Percentiles rank a stretch among this genome's conserved stretches.
Conservation (phyloP, 495 filamentous ascomycete species). For the Pyrenula massariospora region DNA sequence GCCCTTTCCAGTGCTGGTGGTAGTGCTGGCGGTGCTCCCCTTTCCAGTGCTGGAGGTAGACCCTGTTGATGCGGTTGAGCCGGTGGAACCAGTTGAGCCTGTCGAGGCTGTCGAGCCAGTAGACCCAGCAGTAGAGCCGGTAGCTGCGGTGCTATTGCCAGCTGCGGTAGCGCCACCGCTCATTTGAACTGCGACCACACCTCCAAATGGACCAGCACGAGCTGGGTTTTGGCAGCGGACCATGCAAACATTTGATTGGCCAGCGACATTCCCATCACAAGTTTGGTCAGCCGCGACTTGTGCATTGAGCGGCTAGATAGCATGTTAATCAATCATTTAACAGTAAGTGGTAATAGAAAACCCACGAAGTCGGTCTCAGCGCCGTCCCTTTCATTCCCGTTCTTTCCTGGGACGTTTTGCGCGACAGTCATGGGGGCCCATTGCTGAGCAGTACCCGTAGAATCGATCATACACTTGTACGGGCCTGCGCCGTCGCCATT, state of each 20-base stretch:
- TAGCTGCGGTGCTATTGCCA: neutral
- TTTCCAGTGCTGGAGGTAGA: neutral
- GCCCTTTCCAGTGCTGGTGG: neutral
- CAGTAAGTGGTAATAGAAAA: neutral
- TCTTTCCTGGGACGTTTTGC: conserved; percentile 20
- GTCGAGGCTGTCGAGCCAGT: neutral
- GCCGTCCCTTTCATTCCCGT: conserved; percentile 14
- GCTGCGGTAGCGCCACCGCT: neutral
- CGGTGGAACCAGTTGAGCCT: neutral
- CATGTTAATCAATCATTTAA: neutral
- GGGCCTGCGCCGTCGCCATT: conserved; percentile 27
- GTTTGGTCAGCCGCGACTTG: conserved; percentile 18
- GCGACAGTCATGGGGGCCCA: conserved; percentile 11
- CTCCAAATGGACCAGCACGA: conserved; percentile 23
- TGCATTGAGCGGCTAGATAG: conserved; percentile 14
- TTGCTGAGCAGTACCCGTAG: conserved; percentile 22
- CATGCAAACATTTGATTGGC: conserved; percentile 19
- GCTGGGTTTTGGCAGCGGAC: conserved; percentile 26
- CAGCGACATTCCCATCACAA: conserved; percentile 21
- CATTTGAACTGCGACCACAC: conserved; percentile 25
- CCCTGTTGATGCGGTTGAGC: neutral
- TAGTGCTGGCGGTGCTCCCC: neutral
- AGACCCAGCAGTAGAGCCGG: neutral
- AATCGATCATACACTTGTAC: conserved; percentile 21
- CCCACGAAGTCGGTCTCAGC: neutral